Percentiles rank a stretch among this genome's conserved stretches.
These are phyloP conservation scores for Blastobotrys persicus DNA, from an alignment of 1,139 yeast species.

Conservation along the genomic window DNA sequence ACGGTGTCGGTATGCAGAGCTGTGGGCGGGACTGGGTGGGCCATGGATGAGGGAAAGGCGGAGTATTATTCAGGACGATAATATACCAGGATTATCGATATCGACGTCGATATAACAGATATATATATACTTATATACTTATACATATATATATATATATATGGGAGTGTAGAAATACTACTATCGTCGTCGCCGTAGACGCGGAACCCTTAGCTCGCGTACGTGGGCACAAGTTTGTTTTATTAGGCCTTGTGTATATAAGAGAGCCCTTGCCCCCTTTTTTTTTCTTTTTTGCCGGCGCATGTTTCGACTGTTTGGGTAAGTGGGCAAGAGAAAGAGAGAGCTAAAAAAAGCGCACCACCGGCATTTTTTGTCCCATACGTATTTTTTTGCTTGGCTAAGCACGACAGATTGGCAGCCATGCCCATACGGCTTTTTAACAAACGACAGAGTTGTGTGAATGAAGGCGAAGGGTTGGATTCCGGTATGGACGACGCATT, in stretches of 20 bases:
- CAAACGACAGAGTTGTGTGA: background rate
- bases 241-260: background rate
- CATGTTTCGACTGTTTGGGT: background rate
- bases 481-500: background rate
- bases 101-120: too few relatives aligned
- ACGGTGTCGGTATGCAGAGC: too few relatives aligned
- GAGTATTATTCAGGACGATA: too few relatives aligned
- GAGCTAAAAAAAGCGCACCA: background rate
- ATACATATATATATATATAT: too few relatives aligned
- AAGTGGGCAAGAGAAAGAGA: background rate
- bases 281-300: background rate
- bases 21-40: too few relatives aligned
- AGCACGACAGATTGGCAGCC: too few relatives aligned
- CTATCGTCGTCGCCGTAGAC: background rate
- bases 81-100: too few relatives aligned
- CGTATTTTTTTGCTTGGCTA: background rate
- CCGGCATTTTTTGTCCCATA: background rate
- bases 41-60: too few relatives aligned
- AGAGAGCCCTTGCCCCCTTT: background rate
- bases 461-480: background rate
- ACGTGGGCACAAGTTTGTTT: background rate
- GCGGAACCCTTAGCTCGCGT: background rate
- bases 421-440: slow-evolving; percentile 8
- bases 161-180: background rate
- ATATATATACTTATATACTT: too few relatives aligned